These are phyloP conservation scores for Epichloe aotearoae DNA, from an alignment of 2,329 filamentous ascomycete genomes.

Conservation along the genomic window DNA sequence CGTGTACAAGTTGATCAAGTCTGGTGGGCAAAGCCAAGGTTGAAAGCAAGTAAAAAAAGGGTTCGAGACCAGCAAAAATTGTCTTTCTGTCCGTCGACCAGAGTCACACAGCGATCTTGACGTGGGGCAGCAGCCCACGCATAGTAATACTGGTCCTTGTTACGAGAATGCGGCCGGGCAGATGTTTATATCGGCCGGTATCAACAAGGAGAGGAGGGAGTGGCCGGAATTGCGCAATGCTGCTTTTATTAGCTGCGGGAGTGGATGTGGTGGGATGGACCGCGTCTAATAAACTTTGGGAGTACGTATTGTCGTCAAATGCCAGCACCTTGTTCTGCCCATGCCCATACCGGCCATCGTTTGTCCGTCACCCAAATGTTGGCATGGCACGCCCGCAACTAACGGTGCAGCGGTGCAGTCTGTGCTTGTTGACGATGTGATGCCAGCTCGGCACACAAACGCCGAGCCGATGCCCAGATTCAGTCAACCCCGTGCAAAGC, in stretches of 20 bases:
- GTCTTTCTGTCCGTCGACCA: not conserved
- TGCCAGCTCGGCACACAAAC: not conserved
- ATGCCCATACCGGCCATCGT: not conserved
- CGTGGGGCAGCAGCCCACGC: slow-evolving; percentile 6
- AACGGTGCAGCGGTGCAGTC: too few relatives aligned
- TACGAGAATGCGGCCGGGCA: not conserved
- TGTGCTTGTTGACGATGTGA: too few relatives aligned
- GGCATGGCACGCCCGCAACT: too few relatives aligned
- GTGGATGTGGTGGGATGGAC: too few relatives aligned
- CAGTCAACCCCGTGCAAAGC: not conserved
- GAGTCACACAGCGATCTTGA: not conserved
- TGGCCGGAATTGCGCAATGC: slow-evolving; percentile 3
- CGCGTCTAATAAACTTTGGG: too few relatives aligned
- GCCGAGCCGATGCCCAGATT: not conserved
- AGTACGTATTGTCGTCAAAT: too few relatives aligned
- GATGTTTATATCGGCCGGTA: not conserved
- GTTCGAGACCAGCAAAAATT: not conserved
- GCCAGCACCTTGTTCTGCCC: too few relatives aligned
- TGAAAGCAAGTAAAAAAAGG: not conserved
- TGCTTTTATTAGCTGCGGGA: too few relatives aligned
- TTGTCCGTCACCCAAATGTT: too few relatives aligned
- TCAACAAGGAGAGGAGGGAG: not conserved
- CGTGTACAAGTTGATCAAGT: not conserved
- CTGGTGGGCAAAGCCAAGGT: not conserved
- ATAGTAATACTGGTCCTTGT: not conserved